Evolutionary conservation across 2,329 filamentous ascomycete genomes (phyloP), one percentile per base, ranked within the genome.

Genomic region (Trichoderma harzianum): DNA sequence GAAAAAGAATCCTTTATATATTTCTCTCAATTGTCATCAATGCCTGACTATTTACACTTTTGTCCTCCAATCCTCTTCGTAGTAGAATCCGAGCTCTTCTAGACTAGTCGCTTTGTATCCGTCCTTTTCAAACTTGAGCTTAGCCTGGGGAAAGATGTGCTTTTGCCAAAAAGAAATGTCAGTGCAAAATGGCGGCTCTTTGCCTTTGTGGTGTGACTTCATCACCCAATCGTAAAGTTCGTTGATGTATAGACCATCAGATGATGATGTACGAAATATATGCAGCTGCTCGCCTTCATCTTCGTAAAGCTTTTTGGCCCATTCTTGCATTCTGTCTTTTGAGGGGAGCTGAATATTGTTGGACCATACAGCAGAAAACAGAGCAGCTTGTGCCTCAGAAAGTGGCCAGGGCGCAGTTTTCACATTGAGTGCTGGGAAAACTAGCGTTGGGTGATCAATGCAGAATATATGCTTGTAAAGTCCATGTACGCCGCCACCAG

Each of bases 361-460:
- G 0, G 93, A 89, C 88, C 93, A 97, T 0, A 95, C 87, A 1
- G 93, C 88, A 2, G 94, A 89, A 58, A 97, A 85, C 0, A 93
- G 88, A 0, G 94, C 92, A 1, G 90, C 90, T 80, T 98, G 95
- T 10, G 89, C 90, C 82, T 98, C 94, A 0, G 91, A 87, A 1
- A 95, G 77, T 0, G 93, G 91, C 79, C 97, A 97, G 0, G 95
- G 95, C 16, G 96, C 92, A n/a, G 96, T 89, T 75, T 92, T 92
- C 78, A 94, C 91, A n/a, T 92, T 91, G 47, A 98, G 84, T 0
- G 88, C 89, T 0, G 92, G 86, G 78, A 98, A 95, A 0, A 89
- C 91, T 2, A 98, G 84, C 0, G 93, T 96, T 0, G 95, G 94
- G 73, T 93, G 88, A 0, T 88, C 84, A 5, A 91, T 89, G 79